These are phyloP conservation scores for Lolium rigidum DNA, from an alignment of 176 grass and related monocot genomes.

Conservation along the genomic window DNA sequence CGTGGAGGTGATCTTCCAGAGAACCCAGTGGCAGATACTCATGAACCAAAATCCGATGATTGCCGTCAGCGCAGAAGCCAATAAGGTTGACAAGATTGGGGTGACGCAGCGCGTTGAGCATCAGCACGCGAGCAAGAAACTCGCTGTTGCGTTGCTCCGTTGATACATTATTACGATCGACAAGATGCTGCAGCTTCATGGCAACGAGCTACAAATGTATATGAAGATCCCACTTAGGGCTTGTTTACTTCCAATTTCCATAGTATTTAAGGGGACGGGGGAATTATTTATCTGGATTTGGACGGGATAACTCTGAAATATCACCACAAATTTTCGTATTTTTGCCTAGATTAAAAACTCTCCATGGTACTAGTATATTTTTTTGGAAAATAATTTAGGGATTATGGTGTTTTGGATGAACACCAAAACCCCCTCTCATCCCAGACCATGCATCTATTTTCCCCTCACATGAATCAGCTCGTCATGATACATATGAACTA, in stretches of 20 bases:
- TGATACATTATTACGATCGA: background rate
- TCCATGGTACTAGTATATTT: too few relatives aligned
- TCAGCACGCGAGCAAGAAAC: background rate
- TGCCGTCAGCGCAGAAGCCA: background rate
- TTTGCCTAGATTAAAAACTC: too few relatives aligned
- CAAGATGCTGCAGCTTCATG: background rate
- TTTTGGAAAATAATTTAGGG: too few relatives aligned
- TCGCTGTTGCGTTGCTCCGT: background rate
- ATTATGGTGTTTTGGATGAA: too few relatives aligned
- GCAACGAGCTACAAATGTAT: background rate
- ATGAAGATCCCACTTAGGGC: background rate
- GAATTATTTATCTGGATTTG: too few relatives aligned
- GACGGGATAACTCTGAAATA: too few relatives aligned
- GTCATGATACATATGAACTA: background rate
- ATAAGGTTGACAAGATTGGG: background rate
- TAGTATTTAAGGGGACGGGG: too few relatives aligned
- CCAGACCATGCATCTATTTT: too few relatives aligned
- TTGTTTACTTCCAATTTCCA: too few relatives aligned
- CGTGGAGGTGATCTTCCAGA: constrained; percentile 1
- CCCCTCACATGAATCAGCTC: too few relatives aligned
- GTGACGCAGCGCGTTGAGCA: background rate
- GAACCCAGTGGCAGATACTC: background rate
- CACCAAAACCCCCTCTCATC: too few relatives aligned
- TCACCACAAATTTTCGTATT: too few relatives aligned
- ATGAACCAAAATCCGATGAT: background rate